Base-by-base conservation (phyloP, 495 filamentous ascomycete genomes). In the Talaromyces borbonicus region DNA sequence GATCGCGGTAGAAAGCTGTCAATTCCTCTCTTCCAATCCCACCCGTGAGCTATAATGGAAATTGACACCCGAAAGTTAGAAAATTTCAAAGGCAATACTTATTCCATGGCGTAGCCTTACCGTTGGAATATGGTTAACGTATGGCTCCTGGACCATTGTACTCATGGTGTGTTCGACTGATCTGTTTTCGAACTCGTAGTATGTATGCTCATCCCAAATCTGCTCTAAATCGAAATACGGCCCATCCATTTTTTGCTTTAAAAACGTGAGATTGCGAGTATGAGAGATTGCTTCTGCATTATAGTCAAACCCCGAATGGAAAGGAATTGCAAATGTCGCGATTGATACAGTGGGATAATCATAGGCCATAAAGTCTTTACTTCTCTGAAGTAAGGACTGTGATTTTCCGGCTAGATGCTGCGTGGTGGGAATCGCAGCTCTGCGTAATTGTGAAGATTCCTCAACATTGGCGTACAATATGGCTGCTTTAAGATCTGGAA, bases 21-120 rank as follows among this genome's bases (percentile, higher is more conserved):
- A 92, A 62, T 6, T 71, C 69, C 25, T 70, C 65, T 19, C 75
- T 67, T 1, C 87, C 87, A 32, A 85, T 68, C 0, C 85, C 87
- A 9, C 86, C 86, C 2, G 84, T 88, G 55, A 84, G 41, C 61
- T 39, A 38, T 2, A n/a, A n/a, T n/a, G n/a, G n/a, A n/a, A n/a
- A n/a, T n/a, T n/a, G n/a, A n/a, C n/a, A n/a, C n/a, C n/a, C n/a
- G n/a, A n/a, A n/a, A n/a, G n/a, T n/a, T n/a, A n/a, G n/a, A n/a
- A n/a, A n/a, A n/a, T n/a, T n/a, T n/a, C n/a, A n/a, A n/a, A n/a
- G n/a, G n/a, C n/a, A n/a, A n/a, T n/a, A n/a, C n/a, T n/a, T n/a
- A n/a, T n/a, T n/a, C n/a, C n/a, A n/a, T n/a, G n/a, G n/a, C n/a
- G n/a, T n/a, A n/a, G n/a, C n/a, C n/a, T 83, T 56, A 84, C 61